Percentiles rank a stretch among this genome's conserved stretches.
Evolutionary conservation across 805 yeast genomes (phyloP).

Genomic region (Komagataella pseudopastoris): DNA sequence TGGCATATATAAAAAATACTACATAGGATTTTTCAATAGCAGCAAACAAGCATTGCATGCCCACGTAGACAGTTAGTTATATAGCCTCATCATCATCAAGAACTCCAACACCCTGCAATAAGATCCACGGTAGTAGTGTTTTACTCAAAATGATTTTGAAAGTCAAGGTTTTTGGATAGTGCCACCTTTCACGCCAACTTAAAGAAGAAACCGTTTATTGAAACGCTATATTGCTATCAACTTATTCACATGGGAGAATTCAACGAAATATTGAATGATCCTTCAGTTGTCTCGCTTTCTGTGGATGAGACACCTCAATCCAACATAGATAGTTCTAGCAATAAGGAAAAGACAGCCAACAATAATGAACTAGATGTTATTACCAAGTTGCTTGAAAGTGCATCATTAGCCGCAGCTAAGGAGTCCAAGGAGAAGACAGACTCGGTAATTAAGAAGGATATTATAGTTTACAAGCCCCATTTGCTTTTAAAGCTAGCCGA

Average conservation of each 20-base stretch:
- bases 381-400: slow-evolving; percentile 27
- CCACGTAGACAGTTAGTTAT: neutral
- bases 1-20: neutral
- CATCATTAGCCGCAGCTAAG: slow-evolving; percentile 32
- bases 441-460: neutral
- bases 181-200: neutral
- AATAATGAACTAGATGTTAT: slow-evolving; percentile 15
- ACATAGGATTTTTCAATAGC: neutral
- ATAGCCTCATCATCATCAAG: neutral
- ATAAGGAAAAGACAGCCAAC: neutral
- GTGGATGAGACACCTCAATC: neutral
- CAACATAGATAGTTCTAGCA: neutral
- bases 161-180: neutral
- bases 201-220: neutral
- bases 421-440: slow-evolving; percentile 20
- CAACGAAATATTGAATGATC: neutral
- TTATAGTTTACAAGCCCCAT: neutral
- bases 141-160: neutral
- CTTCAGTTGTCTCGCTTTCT: neutral
- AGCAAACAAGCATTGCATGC: neutral
- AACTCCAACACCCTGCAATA: neutral
- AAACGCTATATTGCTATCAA: neutral
- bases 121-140: neutral
- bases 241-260: neutral
- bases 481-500: neutral